Conservation (phyloP, 225 moss, liverwort and hornwort species). For the Pseudoscleropodium purum region DNA sequence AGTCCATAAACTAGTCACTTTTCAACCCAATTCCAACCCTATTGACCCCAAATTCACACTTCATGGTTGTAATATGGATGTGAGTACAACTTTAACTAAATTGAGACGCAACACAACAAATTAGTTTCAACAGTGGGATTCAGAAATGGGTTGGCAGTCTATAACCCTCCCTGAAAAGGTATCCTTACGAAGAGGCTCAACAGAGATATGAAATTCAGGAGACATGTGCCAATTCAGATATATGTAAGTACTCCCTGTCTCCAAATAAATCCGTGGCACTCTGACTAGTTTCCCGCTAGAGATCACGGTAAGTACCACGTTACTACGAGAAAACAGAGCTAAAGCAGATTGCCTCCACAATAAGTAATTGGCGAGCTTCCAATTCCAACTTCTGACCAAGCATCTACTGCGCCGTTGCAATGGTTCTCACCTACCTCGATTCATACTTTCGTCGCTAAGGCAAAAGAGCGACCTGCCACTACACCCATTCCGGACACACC, state of each 20-base stretch:
- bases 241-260: no score
- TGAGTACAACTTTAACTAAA: not conserved
- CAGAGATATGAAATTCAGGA: not conserved
- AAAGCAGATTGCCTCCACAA: no score
- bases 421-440: not conserved
- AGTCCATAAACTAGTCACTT: not conserved
- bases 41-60: not conserved
- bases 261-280: no score
- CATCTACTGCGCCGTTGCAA: not conserved
- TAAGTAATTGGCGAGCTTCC: not conserved
- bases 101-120: accelerated
- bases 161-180: no score
- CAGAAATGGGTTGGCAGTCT: not conserved
- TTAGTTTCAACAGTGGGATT: not conserved
- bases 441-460: not conserved
- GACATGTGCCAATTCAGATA: no score
- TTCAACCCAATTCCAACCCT: not conserved
- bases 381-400: not conserved
- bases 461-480: not conserved
- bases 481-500: not conserved
- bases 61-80: accelerated
- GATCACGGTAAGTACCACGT: no score
- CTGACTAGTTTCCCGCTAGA: no score
- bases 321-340: not conserved
- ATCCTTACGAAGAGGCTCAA: not conserved